Evolutionary conservation across 2,329 filamentous ascomycete genomes (phyloP), one percentile per base, ranked within the genome.

Genomic region (Cercospora brassicicola): DNA sequence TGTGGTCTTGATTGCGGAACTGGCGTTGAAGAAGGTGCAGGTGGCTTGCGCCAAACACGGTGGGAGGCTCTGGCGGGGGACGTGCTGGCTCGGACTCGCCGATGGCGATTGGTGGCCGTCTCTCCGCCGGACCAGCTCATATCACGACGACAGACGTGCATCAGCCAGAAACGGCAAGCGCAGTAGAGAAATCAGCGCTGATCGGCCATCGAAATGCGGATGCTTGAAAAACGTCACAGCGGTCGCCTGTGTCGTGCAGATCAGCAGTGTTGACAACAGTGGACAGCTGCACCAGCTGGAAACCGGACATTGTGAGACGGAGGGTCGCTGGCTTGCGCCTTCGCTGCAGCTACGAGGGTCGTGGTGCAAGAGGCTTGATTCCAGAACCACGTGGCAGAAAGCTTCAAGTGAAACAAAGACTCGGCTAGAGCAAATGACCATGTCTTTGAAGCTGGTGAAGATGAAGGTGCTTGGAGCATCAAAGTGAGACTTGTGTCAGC

Each of bases 41-140:
- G 60, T 62, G 60, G 60, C 60, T 62, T 62, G 60, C 60, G 59
- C 53, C 53, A 57, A 31, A 57, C 13, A 57, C 26, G 26, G 13
- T n/a, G 30, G 4, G 26, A 57, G 53, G 26, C 45, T 23, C 42
- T 23, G 53, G 53, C 23, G 11, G 23, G 53, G 53, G 13, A 31
- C 53, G 42, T 48, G 42, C 42, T 11, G 42, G n/a, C n/a, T 18
- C 42, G 42, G 45, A 26, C 18, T 23, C 18, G 45, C 45, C 45
- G 45, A 23, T 3, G 20, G 30, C 30, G 53, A 57, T 57, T 57
- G 53, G 53, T 33, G 53, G 53, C 26, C 5, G 10, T 57, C 53
- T n/a, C 26, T 23, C 45, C 20, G 45, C 45, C 45, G 45, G 20
- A 20, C 18, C 18, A 23, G 45, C 45, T 51, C 45, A 51, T 51